Conservation (phyloP, 2,329 filamentous ascomycete genomes). For the Myriosclerotinia scirpicola region DNA sequence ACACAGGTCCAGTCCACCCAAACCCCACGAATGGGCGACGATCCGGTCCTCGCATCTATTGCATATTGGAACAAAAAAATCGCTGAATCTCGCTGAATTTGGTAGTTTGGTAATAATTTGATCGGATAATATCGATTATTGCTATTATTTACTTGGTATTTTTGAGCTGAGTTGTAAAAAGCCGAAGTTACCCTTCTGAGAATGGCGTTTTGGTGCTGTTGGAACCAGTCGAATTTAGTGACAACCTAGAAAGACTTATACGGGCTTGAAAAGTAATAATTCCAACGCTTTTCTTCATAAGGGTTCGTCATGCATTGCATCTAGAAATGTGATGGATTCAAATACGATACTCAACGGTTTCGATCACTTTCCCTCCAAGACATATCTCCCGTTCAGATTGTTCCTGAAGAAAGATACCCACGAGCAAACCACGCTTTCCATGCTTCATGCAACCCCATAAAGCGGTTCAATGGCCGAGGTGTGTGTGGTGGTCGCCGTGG, state of each 20-base stretch:
- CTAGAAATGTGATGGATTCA: slow-evolving; percentile 11
- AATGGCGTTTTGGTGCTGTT: slow-evolving; percentile 1
- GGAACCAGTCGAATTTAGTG: slow-evolving; percentile 1
- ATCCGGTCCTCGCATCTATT: slow-evolving; percentile 19
- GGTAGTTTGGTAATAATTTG: background rate
- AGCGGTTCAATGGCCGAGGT: slow-evolving; percentile 20
- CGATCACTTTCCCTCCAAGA: slow-evolving; percentile 18
- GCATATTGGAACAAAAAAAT: slow-evolving; percentile 11
- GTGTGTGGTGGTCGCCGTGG: slow-evolving; percentile 16
- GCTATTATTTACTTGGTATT: background rate
- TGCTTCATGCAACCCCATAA: slow-evolving; percentile 22
- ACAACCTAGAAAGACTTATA: background rate
- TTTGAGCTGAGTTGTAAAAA: slow-evolving; percentile 19
- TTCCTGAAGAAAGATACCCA: slow-evolving; percentile 19
- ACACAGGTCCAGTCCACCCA: slow-evolving; percentile 14
- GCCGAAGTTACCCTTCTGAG: slow-evolving; percentile 2
- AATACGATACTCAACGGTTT: slow-evolving; percentile 23
- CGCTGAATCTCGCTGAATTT: slow-evolving; percentile 1
- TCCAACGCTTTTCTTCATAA: slow-evolving; percentile 11
- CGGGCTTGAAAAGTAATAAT: background rate
- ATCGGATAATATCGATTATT: slow-evolving; percentile 14
- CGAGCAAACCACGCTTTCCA: slow-evolving; percentile 24
- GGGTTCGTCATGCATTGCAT: slow-evolving; percentile 10
- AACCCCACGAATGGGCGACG: slow-evolving; percentile 24
- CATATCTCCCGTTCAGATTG: slow-evolving; percentile 16